phyloP scores from a whole-genome alignment of 768 basidiomycete species.

The Royoungia palumana region DNA sequence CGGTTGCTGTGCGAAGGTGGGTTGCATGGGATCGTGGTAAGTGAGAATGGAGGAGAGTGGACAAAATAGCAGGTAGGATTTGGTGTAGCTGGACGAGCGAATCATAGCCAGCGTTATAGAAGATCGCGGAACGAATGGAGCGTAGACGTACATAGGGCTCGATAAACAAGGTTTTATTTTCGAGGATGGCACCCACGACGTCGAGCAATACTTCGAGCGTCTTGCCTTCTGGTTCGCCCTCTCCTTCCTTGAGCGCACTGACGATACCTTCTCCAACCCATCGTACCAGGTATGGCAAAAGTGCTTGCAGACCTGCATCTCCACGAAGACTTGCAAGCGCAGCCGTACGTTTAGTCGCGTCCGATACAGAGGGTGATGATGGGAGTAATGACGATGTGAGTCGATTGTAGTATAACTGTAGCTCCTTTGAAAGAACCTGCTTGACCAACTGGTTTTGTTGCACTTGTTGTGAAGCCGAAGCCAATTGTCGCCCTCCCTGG shows the following conservation, averaged over 20 bases:
- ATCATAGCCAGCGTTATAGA: not conserved
- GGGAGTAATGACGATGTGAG: conserved; percentile 83
- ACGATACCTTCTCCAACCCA: conserved; percentile 93
- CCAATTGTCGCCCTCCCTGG: conserved; percentile 27
- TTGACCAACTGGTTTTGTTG: conserved; percentile 80
- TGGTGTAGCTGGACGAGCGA: conserved; percentile 83
- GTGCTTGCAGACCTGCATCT: conserved; percentile 88
- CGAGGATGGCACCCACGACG: conserved; percentile 78
- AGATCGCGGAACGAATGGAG: not conserved
- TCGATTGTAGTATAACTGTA: conserved; percentile 92
- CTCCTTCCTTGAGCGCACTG: conserved; percentile 48
- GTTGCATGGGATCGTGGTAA: conserved; percentile 69
- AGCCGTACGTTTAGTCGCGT: conserved; percentile 74
- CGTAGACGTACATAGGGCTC: conserved; percentile 86
- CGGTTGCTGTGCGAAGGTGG: conserved; percentile 73
- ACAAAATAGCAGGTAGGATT: conserved; percentile 89
- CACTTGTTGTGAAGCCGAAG: conserved; percentile 40
- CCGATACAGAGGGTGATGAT: conserved; percentile 40
- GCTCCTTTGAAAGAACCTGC: conserved; percentile 87
- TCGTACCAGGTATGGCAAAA: conserved; percentile 89
- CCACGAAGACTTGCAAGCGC: conserved; percentile 85
- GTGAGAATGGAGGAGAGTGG: conserved; percentile 83
- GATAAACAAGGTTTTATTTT: conserved; percentile 85
- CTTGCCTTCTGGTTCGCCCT: conserved; percentile 63
- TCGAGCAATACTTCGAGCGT: conserved; percentile 81